Conservation (phyloP, 2,329 filamentous ascomycete species). For the Lizonia empirigonia region DNA sequence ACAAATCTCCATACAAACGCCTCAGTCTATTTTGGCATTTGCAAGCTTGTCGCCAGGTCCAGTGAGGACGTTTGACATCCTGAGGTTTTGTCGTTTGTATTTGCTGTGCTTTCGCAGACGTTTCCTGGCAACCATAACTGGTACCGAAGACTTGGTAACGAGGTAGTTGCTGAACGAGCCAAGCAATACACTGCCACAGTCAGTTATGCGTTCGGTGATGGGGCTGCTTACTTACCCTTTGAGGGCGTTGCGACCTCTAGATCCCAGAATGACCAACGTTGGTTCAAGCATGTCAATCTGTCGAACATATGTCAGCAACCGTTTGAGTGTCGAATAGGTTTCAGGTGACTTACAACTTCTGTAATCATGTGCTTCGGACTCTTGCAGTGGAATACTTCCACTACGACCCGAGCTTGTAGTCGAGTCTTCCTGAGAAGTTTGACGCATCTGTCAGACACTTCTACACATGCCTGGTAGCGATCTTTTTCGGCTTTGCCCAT, state of each 20-base stretch:
- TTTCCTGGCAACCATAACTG: constrained; percentile 97
- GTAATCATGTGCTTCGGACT: constrained; percentile 95
- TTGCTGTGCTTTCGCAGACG: constrained; percentile 85
- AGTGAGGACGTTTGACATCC: constrained; percentile 80
- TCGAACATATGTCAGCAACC: constrained; percentile 33
- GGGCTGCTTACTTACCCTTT: constrained; percentile 72
- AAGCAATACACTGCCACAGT: constrained; percentile 74
- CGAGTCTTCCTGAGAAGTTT: constrained; percentile 86
- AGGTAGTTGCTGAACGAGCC: constrained; percentile 98
- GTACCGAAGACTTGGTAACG: constrained; percentile 93
- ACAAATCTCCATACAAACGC: constrained; percentile 40
- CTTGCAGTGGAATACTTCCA: constrained; percentile 98
- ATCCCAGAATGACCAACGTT: constrained; percentile 91
- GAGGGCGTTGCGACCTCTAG: constrained; percentile 84
- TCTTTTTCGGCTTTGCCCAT: constrained; percentile 71
- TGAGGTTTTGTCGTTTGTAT: constrained; percentile 71
- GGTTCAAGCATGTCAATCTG: constrained; percentile 88
- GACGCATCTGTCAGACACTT: constrained; percentile 84
- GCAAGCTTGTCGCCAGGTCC: constrained; percentile 71
- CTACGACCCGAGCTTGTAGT: constrained; percentile 88
- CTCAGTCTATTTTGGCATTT: constrained; percentile 74
- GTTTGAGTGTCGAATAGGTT: constrained; percentile 17
- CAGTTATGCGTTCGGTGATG: constrained; percentile 22
- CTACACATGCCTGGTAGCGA: constrained; percentile 77
- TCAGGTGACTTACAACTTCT: constrained; percentile 68